Evolutionary conservation across 331 rosid genomes (phyloP), one percentile per base, ranked within the genome.

Genomic region (Pyracantha coccinea): DNA sequence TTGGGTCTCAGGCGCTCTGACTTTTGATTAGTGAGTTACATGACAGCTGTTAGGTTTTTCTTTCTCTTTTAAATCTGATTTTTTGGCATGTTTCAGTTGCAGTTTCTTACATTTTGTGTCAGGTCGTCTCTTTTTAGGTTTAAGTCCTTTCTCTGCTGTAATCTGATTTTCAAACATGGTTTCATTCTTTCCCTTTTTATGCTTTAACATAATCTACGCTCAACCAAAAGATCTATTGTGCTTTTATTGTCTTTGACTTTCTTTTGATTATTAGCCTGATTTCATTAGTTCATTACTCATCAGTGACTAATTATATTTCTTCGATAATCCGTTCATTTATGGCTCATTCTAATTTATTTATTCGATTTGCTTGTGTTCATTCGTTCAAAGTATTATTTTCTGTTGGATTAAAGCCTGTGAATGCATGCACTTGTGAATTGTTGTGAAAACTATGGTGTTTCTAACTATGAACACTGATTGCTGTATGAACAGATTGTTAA

Each of bases 401-500:
- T 13, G 16, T 60, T 60, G 65, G 31, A 20, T 20, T n/a, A 53
- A 23, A 58, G 78, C 66, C 55, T 47, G 52, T 31, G 60, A 67
- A 24, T 66, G 53, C 68, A 20, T 38, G 79, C 13, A n/a, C n/a
- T 58, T 19, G 17, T 60, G 28, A 55, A 21, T 80, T 44, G 58
- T 50, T 63, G 73, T 19, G 21, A 64, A 31, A 55, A 63, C 57
- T 58, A 53, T 38, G 29, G 32, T 14, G 57, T 68, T 72, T 81
- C 71, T 66, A 21, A 69, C 28, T 70, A 57, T 76, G 78, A 77
- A 73, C 4, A 19, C 23, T 74, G 33, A 57, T 54, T 83, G 28
- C 31, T 73, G 64, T 84, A 14, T 75, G 77, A 83, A 76, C 82
- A 94, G 99, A 73, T 86, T 74, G 89, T 92, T 71, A 88, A 83